phyloP scores from a whole-genome alignment of 2,329 filamentous ascomycete genomes.

The Colletotrichum tabaci region DNA sequence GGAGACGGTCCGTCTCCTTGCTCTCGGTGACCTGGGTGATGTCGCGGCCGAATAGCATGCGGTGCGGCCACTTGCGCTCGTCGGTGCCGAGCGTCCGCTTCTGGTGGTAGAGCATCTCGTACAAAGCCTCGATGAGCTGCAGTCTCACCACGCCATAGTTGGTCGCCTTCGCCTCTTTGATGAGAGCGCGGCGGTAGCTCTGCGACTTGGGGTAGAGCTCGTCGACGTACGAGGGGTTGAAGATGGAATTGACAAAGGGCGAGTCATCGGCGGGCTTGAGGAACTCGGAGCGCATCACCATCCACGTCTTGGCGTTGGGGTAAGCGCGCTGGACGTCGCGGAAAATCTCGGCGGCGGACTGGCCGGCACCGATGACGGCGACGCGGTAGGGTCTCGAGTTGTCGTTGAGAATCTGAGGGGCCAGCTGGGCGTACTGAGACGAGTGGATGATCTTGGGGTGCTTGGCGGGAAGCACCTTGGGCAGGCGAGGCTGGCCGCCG shows the following conservation, averaged over 20 bases:
- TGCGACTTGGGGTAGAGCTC: slow-evolving; percentile 78
- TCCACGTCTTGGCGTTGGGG: slow-evolving; percentile 81
- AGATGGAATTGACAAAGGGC: slow-evolving; percentile 97
- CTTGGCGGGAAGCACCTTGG: slow-evolving; percentile 76
- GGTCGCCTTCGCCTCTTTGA: slow-evolving; percentile 83
- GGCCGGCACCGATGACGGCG: slow-evolving; percentile 89
- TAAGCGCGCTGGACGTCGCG: slow-evolving; percentile 87
- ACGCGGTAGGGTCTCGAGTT: slow-evolving; percentile 76
- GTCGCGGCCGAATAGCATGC: slow-evolving; percentile 79
- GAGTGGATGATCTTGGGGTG: slow-evolving; percentile 88
- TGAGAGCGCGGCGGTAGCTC: slow-evolving; percentile 70
- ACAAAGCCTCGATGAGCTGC: slow-evolving; percentile 90
- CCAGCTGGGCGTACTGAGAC: slow-evolving; percentile 82
- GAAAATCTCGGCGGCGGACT: slow-evolving; percentile 96
- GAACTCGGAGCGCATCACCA: slow-evolving; percentile 88
- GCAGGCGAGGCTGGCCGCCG: slow-evolving; percentile 78
- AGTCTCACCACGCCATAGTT: slow-evolving; percentile 96
- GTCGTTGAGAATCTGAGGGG: slow-evolving; percentile 72
- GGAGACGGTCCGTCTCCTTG: slow-evolving; percentile 63
- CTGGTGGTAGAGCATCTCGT: slow-evolving; percentile 90
- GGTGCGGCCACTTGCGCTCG: slow-evolving; percentile 84
- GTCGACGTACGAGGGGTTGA: slow-evolving; percentile 87
- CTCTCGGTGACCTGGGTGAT: slow-evolving; percentile 74
- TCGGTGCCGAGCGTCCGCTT: slow-evolving; percentile 78
- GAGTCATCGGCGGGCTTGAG: slow-evolving; percentile 94